Evolutionary conservation across 208 protist species (phyloP), one percentile per base, ranked within the genome.

Genomic region (Acanthamoeba castellanii): DNA sequence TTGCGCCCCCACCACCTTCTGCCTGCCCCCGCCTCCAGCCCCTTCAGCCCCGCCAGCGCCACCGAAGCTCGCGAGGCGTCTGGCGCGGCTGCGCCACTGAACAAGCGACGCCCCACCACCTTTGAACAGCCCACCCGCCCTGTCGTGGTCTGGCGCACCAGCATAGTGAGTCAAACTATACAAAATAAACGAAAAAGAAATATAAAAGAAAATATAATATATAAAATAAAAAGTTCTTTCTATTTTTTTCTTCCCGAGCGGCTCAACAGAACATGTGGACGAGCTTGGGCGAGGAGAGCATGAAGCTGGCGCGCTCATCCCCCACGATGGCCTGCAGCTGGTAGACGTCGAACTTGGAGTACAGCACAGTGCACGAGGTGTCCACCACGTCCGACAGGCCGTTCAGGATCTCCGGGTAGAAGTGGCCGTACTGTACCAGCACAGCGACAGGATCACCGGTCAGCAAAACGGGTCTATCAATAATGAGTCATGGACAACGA

Each of bases 321-420:
- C 99, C 99, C 20, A 99, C 98, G 32, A 99, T 92, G 20, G 98
- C 96, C 82, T 98, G 98, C 25, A 99, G 96, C 93, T 98, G 98
- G 81, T 99, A 45, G 37, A 92, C 85, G 96, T 99, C 99, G 94
- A 98, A 99, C n/a, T 97, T 89, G 64, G 97, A 98, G 95, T 98
- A 99, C 8, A 99, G 70, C 32, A 98, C 98, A 55, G 96, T 78
- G 98, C 95, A 37, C 96, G 92, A 95, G 88, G 34, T 95, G 81
- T 68, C 57, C 7, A 92, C 89, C 14, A 74, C 64, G 3, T 78
- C 85, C 64, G 70, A 32, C 32, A 97, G 50, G 27, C 61, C 78
- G 93, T 99, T 99, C 14, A 99, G 95, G 37, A 99, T 95, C 27
- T 99, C 98, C 9, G 96, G 93, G 96, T 99, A 99, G 97, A 99